Evolutionary conservation across 108 stramenopile species (phyloP).

Genomic region (Cyclotella cryptica): DNA sequence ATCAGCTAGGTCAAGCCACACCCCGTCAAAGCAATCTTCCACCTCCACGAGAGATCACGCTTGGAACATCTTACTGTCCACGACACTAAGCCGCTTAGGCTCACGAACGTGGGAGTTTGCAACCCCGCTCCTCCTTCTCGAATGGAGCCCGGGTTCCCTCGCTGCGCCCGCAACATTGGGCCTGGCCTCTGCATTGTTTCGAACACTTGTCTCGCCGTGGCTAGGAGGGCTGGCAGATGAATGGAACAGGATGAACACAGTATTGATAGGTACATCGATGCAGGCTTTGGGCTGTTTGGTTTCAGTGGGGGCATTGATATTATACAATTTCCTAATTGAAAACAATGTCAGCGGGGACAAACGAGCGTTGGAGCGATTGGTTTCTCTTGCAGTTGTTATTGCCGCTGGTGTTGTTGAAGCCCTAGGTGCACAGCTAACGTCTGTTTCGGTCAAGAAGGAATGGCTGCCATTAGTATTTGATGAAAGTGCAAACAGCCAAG

Average conservation of each 20-base stretch:
- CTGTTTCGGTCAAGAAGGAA: conserved; percentile 40
- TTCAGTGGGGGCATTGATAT: conserved; percentile 22
- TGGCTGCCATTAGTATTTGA: conserved; percentile 38
- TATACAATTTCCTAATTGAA: conserved; percentile 1
- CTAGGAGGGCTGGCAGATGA: conserved; percentile 22
- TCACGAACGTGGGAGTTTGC: conserved; percentile 40
- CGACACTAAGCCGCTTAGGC: conserved; percentile 22
- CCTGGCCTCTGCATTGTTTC: conserved; percentile 15
- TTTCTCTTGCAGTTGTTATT: conserved; percentile 29
- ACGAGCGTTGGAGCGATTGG: not conserved
- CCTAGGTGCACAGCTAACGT: conserved; percentile 28
- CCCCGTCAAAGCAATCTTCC: too few species aligned
- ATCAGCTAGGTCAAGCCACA: too few species aligned
- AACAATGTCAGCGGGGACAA: not conserved
- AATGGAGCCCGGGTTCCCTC: conserved; percentile 33
- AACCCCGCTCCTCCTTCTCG: conserved; percentile 25
- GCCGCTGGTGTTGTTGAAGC: conserved; percentile 26
- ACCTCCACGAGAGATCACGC: not conserved
- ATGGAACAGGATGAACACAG: conserved; percentile 29
- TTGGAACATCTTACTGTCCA: conserved; percentile 11
- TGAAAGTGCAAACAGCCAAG: not conserved
- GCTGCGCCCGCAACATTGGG: conserved; percentile 31
- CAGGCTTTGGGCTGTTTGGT: conserved; percentile 28
- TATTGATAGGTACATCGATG: conserved; percentile 24
- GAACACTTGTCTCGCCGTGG: conserved; percentile 15